Percentiles rank a stretch among this genome's conserved stretches.
Evolutionary conservation across 1,284 basidiomycete genomes (phyloP).

Genomic region (Athelia sp.): DNA sequence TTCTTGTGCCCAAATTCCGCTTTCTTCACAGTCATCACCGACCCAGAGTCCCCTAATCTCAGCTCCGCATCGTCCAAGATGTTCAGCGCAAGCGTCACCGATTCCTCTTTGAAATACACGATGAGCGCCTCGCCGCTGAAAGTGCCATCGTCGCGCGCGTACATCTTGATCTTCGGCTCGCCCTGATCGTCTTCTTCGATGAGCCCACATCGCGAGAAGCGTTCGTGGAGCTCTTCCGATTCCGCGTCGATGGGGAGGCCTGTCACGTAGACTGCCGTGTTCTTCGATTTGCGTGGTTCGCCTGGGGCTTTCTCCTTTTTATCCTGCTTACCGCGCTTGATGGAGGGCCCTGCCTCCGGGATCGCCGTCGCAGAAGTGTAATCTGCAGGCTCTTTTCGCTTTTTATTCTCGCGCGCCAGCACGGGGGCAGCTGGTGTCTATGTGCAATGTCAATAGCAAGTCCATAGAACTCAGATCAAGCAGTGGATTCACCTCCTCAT

Average conservation of each 20-base stretch:
- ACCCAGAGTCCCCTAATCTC: conserved; percentile 71
- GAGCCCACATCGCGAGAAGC: conserved; percentile 89
- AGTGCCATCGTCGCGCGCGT: conserved; percentile 81
- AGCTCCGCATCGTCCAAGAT: conserved; percentile 93
- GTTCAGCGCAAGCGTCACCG: conserved; percentile 80
- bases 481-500: conserved; percentile 71
- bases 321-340: conserved; percentile 60
- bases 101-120: conserved; percentile 97
- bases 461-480: conserved; percentile 11
- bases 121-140: conserved; percentile 96
- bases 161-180: conserved; percentile 89
- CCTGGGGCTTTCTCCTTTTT: conserved; percentile 32
- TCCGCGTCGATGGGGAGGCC: conserved; percentile 80
- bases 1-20: conserved; percentile 82
- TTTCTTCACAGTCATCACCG: conserved; percentile 77
- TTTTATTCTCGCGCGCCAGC: conserved; percentile 73
- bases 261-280: conserved; percentile 92
- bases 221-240: conserved; percentile 67
- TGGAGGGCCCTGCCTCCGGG: conserved; percentile 42
- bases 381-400: conserved; percentile 75
- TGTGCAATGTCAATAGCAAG: conserved; percentile 13
- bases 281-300: conserved; percentile 58
- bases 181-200: conserved; percentile 90
- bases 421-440: conserved; percentile 84
- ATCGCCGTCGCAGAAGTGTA: conserved; percentile 58